phyloP scores from a whole-genome alignment of 306 rosid species.

The Vicia faba region DNA sequence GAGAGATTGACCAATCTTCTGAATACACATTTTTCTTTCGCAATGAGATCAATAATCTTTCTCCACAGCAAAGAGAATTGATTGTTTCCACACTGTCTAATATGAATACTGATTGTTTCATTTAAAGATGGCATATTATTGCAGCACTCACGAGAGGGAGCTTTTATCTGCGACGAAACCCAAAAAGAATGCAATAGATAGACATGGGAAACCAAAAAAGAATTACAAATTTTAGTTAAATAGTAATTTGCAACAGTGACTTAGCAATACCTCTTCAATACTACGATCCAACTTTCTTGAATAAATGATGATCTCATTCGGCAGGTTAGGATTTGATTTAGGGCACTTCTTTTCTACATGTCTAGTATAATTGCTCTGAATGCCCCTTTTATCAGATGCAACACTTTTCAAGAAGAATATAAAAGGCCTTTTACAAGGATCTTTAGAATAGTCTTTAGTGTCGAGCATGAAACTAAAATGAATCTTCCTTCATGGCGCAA shows the following conservation, averaged over 20 bases:
- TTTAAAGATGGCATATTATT: constrained; percentile 46
- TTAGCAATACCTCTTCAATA: constrained; percentile 62
- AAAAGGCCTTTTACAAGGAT: constrained; percentile 70
- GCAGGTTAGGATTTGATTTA: constrained; percentile 41
- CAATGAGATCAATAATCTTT: constrained; percentile 11
- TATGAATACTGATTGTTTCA: constrained; percentile 51
- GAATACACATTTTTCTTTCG: constrained; percentile 13
- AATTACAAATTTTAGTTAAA: neutral
- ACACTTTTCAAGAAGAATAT: constrained; percentile 60
- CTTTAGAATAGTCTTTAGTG: constrained; percentile 65
- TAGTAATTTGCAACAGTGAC: neutral
- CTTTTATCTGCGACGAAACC: constrained; percentile 62
- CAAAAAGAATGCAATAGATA: neutral
- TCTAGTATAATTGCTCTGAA: constrained; percentile 61
- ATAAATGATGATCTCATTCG: constrained; percentile 55
- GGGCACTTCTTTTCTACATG: constrained; percentile 51
- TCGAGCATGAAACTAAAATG: constrained; percentile 63
- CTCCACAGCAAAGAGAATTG: constrained; percentile 44
- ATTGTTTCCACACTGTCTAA: constrained; percentile 51
- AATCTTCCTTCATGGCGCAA: constrained; percentile 68
- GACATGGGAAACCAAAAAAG: too few relatives aligned
- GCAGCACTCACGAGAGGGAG: constrained; percentile 84
- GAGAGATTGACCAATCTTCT: constrained; percentile 27
- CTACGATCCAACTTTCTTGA: constrained; percentile 64
- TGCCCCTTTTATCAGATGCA: constrained; percentile 44